phyloP scores from a whole-genome alignment of 495 filamentous ascomycete genomes.

The Sporormia fimetaria region DNA sequence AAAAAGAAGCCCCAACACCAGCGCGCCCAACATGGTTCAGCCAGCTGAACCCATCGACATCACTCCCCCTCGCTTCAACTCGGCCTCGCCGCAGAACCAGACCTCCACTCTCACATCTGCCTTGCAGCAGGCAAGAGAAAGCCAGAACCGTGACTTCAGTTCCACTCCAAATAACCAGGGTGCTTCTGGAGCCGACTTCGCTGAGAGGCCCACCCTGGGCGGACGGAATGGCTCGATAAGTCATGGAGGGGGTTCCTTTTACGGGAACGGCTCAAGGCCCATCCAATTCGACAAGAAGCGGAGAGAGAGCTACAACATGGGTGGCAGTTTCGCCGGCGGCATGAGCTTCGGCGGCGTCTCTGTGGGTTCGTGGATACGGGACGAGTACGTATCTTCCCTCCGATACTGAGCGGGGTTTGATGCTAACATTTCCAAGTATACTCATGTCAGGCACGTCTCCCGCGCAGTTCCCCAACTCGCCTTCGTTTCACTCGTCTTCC shows the following conservation, averaged over 20 bases:
- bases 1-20: constrained; percentile 20
- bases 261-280: constrained; percentile 68
- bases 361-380: constrained; percentile 90
- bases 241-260: constrained; percentile 38
- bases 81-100: constrained; percentile 51
- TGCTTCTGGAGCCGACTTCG: constrained; percentile 26
- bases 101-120: constrained; percentile 53
- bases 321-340: constrained; percentile 72
- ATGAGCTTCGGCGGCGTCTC: constrained; percentile 98
- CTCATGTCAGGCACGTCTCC: constrained; percentile 95
- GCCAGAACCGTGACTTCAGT: constrained; percentile 19
- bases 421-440: constrained; percentile 49
- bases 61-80: constrained; percentile 45
- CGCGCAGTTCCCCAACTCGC: constrained; percentile 67
- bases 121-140: constrained; percentile 40
- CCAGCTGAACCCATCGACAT: constrained; percentile 54
- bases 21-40: constrained; percentile 37
- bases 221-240: constrained; percentile 64
- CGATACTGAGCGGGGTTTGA: background rate
- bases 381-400: constrained; percentile 66
- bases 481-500: constrained; percentile 92
- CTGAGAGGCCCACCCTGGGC: constrained; percentile 47
- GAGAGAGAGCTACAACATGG: constrained; percentile 62
- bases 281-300: constrained; percentile 73
- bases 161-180: constrained; percentile 27